Conservation (phyloP, 176 grass and related monocot genomes). For the Alloteropsis semialata region DNA sequence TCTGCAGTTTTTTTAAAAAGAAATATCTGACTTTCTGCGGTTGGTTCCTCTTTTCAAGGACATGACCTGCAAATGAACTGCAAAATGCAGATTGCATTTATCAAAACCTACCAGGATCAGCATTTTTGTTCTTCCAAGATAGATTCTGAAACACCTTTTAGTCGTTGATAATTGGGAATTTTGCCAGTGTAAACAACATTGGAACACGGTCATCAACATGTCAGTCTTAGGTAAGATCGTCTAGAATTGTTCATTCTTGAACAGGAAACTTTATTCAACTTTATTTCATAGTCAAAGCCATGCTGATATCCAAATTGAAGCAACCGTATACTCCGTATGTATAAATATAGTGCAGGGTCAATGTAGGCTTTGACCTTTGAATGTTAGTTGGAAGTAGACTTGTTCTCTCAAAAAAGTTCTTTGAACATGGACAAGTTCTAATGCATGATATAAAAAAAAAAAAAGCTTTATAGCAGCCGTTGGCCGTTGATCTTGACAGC, state of each 20-base stretch:
- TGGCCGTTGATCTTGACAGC: not conserved
- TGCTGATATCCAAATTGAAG: not conserved
- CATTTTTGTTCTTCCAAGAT: not conserved
- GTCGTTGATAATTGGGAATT: not conserved
- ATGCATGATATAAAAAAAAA: not conserved
- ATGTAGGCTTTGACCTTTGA: constrained; percentile 17
- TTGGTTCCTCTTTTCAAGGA: too few relatives aligned
- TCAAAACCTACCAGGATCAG: not conserved
- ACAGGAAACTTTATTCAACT: not conserved
- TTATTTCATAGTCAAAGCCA: not conserved
- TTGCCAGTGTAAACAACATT: not conserved
- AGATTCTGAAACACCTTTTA: not conserved
- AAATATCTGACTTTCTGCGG: too few relatives aligned
- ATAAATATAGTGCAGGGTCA: not conserved
- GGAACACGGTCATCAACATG: too few relatives aligned
- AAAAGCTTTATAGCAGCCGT: not conserved
- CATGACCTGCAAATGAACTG: not conserved
- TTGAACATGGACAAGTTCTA: constrained; percentile 23
- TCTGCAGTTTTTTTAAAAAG: too few relatives aligned
- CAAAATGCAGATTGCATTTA: not conserved
- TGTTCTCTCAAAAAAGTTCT: constrained; percentile 3
- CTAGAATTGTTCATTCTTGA: not conserved
- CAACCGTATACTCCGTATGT: not conserved
- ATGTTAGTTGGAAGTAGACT: not conserved
- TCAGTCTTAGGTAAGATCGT: not conserved